Evolutionary conservation across 495 filamentous ascomycete genomes (phyloP).

Genomic region (Talaromyces adpressus): DNA sequence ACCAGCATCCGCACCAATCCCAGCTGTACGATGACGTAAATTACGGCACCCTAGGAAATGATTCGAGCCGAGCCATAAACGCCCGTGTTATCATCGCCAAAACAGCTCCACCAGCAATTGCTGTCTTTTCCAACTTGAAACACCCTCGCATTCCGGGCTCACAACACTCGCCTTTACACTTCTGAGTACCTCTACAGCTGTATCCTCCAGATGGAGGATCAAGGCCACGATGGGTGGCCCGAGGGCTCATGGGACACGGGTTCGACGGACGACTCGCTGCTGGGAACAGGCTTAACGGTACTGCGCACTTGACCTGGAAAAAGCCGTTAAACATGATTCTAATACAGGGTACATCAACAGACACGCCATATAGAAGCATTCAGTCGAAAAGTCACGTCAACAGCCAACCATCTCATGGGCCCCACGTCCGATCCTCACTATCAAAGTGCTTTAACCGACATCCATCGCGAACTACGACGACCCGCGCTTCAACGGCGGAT

Average conservation of each 20-base stretch:
- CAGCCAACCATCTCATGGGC: constrained; percentile 81
- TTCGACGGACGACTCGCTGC: constrained; percentile 39
- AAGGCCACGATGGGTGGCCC: constrained; percentile 39
- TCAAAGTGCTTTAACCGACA: constrained; percentile 77
- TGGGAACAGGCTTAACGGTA: constrained; percentile 50
- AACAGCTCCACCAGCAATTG: constrained; percentile 1
- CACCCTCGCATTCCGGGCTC: background rate
- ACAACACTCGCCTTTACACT: background rate
- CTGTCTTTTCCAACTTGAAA: background rate
- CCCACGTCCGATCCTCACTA: constrained; percentile 65
- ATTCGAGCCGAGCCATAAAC: background rate
- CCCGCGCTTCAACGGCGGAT: constrained; percentile 81
- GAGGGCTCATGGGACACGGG: constrained; percentile 40
- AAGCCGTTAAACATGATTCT: constrained; percentile 4
- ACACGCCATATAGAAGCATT: constrained; percentile 87
- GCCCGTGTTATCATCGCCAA: background rate
- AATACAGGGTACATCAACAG: constrained; percentile 34
- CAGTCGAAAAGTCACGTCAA: constrained; percentile 88
- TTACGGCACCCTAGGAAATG: background rate
- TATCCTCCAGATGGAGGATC: constrained; percentile 31
- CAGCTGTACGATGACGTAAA: background rate
- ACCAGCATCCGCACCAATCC: background rate
- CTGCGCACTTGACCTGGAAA: constrained; percentile 1
- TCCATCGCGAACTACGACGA: constrained; percentile 79
- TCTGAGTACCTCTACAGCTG: background rate